These are phyloP conservation scores for Talaromyces marneffei DNA, from an alignment of 2,329 filamentous ascomycete species.

Conservation along the genomic window DNA sequence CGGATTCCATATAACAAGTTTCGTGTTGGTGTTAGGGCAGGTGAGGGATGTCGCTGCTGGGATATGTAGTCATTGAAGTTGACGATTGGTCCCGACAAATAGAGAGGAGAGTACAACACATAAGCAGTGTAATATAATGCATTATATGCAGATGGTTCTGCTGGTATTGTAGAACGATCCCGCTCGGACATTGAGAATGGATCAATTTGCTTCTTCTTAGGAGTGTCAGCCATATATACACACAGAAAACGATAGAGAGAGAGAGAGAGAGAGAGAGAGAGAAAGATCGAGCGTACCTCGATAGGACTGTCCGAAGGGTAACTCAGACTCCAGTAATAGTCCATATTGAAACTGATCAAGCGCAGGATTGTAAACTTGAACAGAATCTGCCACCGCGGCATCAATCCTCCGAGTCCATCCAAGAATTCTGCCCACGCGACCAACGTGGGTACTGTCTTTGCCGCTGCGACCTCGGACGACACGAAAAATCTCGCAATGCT, in stretches of 20 bases:
- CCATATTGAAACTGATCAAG: slow-evolving; percentile 92
- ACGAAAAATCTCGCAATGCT: slow-evolving; percentile 53
- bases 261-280: not conserved
- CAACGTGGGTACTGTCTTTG: slow-evolving; percentile 42
- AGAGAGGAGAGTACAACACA: slow-evolving; percentile 83
- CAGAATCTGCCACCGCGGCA: slow-evolving; percentile 88
- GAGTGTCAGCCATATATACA: slow-evolving; percentile 21
- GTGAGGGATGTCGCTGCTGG: slow-evolving; percentile 67
- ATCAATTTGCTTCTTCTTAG: slow-evolving; percentile 98
- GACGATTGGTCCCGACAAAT: slow-evolving; percentile 85
- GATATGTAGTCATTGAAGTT: slow-evolving; percentile 98
- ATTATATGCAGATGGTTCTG: slow-evolving; percentile 61
- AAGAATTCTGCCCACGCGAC: slow-evolving; percentile 63
- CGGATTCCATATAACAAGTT: slow-evolving; percentile 78
- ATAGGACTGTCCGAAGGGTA: slow-evolving; percentile 59
- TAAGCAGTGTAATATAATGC: slow-evolving; percentile 89
- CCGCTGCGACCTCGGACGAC: slow-evolving; percentile 29
- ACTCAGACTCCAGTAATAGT: slow-evolving; percentile 87
- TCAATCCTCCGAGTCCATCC: slow-evolving; percentile 75
- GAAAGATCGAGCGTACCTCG: slow-evolving; percentile 61
- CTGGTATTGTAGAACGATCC: slow-evolving; percentile 74
- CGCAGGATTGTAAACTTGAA: slow-evolving; percentile 94
- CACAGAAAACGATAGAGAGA: not conserved
- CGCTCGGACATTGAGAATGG: slow-evolving; percentile 78
- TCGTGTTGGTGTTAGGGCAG: slow-evolving; percentile 63